A percentile compares a stretch with the other conserved stretches of the same genome.
These are phyloP conservation scores for Naganishia cerealis DNA, from an alignment of 1,284 basidiomycete genomes.

Conservation along the genomic window DNA sequence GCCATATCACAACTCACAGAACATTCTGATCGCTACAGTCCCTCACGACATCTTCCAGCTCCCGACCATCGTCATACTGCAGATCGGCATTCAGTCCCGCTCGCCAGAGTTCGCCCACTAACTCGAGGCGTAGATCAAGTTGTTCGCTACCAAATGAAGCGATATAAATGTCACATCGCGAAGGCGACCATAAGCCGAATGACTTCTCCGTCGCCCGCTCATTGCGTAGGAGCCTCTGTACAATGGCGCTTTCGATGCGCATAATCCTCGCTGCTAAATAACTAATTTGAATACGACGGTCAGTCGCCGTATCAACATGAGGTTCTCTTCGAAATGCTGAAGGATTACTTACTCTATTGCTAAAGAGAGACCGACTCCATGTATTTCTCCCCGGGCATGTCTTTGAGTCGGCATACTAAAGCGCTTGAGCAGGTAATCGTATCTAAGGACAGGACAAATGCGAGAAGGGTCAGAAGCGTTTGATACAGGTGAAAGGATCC, in stretches of 20 bases:
- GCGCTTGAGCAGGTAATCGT: constrained; percentile 58
- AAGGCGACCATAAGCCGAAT: constrained; percentile 54
- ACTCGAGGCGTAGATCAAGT: constrained; percentile 55
- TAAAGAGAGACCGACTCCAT: constrained; percentile 60
- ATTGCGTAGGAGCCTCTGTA: constrained; percentile 38
- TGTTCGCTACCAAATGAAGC: constrained; percentile 54
- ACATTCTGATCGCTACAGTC: constrained; percentile 55
- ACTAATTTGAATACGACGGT: neutral
- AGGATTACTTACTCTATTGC: constrained; percentile 52
- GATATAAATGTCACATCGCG: constrained; percentile 62
- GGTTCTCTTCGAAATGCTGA: no score
- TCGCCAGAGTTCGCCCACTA: constrained; percentile 60
- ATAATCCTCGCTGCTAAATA: constrained; percentile 12
- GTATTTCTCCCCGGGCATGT: constrained; percentile 42
- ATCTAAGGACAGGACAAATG: constrained; percentile 49
- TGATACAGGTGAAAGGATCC: neutral
- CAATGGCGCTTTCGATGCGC: constrained; percentile 23
- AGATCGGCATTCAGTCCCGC: constrained; percentile 60
- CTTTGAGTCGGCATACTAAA: constrained; percentile 52
- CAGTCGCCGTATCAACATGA: neutral
- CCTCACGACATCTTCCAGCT: constrained; percentile 45
- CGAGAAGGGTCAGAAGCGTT: neutral
- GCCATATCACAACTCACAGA: constrained; percentile 41
- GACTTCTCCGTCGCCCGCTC: constrained; percentile 55
- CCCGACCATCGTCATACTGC: constrained; percentile 57